These are phyloP conservation scores for Solanum appendiculatum DNA, from an alignment of 257 asterid species.

Conservation along the genomic window DNA sequence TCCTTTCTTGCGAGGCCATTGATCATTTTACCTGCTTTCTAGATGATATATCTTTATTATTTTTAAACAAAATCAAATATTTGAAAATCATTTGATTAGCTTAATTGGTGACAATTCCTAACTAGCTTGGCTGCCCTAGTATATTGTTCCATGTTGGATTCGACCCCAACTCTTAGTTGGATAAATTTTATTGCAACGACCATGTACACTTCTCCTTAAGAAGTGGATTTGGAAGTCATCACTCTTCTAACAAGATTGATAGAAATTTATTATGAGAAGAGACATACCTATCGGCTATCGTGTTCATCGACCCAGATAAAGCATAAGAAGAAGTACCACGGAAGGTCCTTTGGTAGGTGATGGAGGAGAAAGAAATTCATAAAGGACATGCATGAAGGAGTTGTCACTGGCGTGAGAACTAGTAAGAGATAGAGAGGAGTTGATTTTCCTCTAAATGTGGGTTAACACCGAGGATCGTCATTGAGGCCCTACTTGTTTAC, in stretches of 20 bases:
- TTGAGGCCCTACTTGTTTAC: not conserved
- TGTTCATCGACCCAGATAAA: not conserved
- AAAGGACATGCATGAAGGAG: not conserved
- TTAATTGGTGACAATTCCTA: not conserved
- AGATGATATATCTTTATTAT: not conserved
- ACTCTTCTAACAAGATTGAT: not conserved
- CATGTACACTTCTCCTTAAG: not conserved
- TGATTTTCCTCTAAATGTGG: not conserved
- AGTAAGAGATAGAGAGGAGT: not conserved
- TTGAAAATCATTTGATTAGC: not conserved
- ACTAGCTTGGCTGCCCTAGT: not conserved
- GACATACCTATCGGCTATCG: not conserved
- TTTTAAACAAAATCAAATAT: not conserved
- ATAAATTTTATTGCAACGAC: not conserved
- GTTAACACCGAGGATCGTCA: not conserved
- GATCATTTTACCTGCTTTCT: not conserved
- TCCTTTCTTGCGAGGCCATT: not conserved
- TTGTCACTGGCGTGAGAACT: not conserved
- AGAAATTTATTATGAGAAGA: not conserved
- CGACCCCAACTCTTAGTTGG: not conserved
- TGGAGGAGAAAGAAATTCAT: not conserved
- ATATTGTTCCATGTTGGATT: not conserved
- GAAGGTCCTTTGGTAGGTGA: not conserved
- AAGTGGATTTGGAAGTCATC: not conserved
- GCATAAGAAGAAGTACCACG: not conserved